These are phyloP conservation scores for Ceratobasidium sp. DNA, from an alignment of 1,284 basidiomycete genomes.

Conservation along the genomic window DNA sequence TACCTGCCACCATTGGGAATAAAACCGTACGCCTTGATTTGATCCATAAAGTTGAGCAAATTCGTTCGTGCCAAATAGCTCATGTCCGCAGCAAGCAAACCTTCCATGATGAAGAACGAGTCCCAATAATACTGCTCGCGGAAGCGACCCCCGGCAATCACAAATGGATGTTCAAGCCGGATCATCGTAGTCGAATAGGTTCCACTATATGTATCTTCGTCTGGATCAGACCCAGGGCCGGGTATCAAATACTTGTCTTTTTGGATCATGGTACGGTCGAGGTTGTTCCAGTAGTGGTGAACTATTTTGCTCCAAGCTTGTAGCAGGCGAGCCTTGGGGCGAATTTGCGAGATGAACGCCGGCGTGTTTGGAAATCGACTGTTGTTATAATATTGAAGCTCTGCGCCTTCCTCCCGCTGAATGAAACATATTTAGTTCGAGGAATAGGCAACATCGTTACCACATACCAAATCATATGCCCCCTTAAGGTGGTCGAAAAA, in stretches of 20 bases:
- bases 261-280: constrained; percentile 23
- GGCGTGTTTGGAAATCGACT: constrained; percentile 13
- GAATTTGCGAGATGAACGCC: background rate
- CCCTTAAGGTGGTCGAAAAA: background rate
- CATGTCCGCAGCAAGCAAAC: constrained; percentile 82
- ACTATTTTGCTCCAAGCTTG: constrained; percentile 17
- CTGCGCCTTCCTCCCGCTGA: background rate
- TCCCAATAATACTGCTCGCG: constrained; percentile 83
- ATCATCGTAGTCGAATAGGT: constrained; percentile 86
- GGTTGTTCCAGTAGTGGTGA: constrained; percentile 27
- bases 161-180: constrained; percentile 90
- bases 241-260: background rate
- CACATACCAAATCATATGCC: background rate
- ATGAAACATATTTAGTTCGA: background rate
- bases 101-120: constrained; percentile 67
- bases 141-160: constrained; percentile 86
- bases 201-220: constrained; percentile 58
- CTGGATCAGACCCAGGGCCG: background rate
- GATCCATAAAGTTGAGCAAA: constrained; percentile 93
- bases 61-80: constrained; percentile 79
- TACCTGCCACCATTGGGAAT: constrained; percentile 89
- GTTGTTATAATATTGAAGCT: background rate
- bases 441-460: background rate
- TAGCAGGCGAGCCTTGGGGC: background rate
- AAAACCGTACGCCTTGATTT: constrained; percentile 84